Percentiles rank a stretch among this genome's conserved stretches.
Conservation (phyloP, 805 yeast genomes). For the Yarrowia divulgata region DNA sequence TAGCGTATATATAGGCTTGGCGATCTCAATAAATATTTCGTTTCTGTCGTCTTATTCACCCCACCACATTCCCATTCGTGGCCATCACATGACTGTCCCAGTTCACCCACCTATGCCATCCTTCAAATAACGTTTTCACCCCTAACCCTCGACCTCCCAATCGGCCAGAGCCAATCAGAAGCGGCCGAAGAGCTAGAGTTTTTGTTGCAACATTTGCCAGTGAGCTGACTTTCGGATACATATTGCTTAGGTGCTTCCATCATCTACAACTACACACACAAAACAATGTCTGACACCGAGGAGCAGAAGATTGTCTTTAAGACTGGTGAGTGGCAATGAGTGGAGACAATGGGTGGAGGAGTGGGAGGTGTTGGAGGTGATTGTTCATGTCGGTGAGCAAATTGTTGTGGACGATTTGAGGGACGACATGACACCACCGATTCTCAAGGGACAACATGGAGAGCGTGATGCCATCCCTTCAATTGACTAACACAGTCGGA, state of each 20-base stretch:
- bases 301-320: constrained; percentile 39
- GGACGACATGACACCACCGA: background rate
- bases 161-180: constrained; percentile 31
- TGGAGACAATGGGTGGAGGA: too few relatives aligned
- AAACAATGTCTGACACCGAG: constrained; percentile 38
- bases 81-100: too few relatives aligned
- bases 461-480: too few relatives aligned
- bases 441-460: too few relatives aligned
- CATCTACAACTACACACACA: constrained; percentile 38
- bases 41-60: too few relatives aligned
- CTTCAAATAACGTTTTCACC: background rate
- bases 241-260: constrained; percentile 36
- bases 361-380: background rate
- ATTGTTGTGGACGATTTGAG: too few relatives aligned
- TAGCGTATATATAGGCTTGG: too few relatives aligned
- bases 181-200: constrained; percentile 6
- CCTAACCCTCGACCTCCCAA: constrained; percentile 38
- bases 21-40: too few relatives aligned
- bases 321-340: constrained; percentile 24
- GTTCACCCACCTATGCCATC: too few relatives aligned
- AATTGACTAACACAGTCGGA: constrained; percentile 52
- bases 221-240: constrained; percentile 39
- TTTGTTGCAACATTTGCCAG: constrained; percentile 25
- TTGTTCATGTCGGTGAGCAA: background rate
- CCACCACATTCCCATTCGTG: too few relatives aligned